phyloP scores from a whole-genome alignment of 23 red algal genomes.

The Cyanidium caldarium region DNA sequence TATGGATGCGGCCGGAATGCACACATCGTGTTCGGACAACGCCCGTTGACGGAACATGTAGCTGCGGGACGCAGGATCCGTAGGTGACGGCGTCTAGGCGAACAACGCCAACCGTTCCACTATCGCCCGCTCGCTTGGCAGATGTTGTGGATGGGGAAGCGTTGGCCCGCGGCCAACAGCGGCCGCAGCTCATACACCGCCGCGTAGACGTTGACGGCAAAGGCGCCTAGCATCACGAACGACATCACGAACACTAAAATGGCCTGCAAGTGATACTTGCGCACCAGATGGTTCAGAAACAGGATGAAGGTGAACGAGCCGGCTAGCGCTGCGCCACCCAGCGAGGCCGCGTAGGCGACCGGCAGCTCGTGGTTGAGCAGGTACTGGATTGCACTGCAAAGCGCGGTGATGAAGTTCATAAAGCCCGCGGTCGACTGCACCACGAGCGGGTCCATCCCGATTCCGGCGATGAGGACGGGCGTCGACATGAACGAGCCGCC shows the following conservation, averaged over 20 bases:
- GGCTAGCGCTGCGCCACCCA: background rate
- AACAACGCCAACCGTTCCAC: no score
- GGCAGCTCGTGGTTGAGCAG: slow-evolving; percentile 12
- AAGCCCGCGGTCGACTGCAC: slow-evolving; percentile 20
- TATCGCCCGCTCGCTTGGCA: no score
- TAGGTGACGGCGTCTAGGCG: no score
- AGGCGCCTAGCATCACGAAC: slow-evolving; percentile 13
- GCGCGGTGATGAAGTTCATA: slow-evolving; percentile 14
- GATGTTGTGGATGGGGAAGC: slow-evolving; percentile 8
- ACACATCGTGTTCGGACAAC: no score
- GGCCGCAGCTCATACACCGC: slow-evolving; percentile 1
- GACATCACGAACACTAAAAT: slow-evolving; percentile 27
- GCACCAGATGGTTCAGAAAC: slow-evolving; percentile 13
- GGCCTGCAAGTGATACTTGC: slow-evolving; percentile 12
- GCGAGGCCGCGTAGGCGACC: slow-evolving; percentile 2
- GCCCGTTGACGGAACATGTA: no score
- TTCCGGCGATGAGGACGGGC: slow-evolving; percentile 13
- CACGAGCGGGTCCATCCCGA: slow-evolving; percentile 24
- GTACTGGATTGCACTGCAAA: slow-evolving; percentile 21
- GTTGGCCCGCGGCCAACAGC: background rate
- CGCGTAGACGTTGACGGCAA: slow-evolving; percentile 14
- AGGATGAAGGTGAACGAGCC: slow-evolving; percentile 9
- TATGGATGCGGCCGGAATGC: no score
- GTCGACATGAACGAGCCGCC: slow-evolving; percentile 27
- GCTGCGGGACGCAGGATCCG: no score